Percentiles rank a stretch among this genome's conserved stretches.
phyloP scores from a whole-genome alignment of 2,329 filamentous ascomycete genomes.

The Xenoacremonium recifei region DNA sequence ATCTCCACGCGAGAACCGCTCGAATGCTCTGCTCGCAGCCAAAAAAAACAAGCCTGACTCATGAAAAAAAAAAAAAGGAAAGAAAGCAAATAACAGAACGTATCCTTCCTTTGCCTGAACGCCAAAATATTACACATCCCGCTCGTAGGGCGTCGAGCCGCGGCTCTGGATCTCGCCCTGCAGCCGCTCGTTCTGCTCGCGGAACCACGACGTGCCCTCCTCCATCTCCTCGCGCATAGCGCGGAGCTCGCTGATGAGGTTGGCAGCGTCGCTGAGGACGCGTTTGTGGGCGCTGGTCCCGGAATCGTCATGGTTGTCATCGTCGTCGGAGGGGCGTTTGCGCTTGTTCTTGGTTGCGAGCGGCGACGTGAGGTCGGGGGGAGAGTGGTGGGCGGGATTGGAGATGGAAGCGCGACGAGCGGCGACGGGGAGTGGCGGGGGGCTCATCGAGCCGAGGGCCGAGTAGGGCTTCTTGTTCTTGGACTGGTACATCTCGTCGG shows the following conservation, averaged over 20 bases:
- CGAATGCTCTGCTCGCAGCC: neutral
- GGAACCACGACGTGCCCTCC: conserved; percentile 46
- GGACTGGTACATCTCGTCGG: conserved; percentile 43
- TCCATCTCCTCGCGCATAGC: conserved; percentile 45
- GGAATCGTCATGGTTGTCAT: conserved; percentile 12
- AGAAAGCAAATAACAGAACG: conserved; percentile 5
- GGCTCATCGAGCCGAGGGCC: conserved; percentile 31
- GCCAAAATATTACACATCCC: conserved; percentile 22
- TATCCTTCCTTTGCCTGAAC: conserved; percentile 1
- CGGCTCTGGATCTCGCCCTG: conserved; percentile 35
- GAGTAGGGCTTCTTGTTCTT: conserved; percentile 40
- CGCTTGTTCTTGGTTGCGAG: conserved; percentile 28
- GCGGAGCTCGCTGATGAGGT: conserved; percentile 39
- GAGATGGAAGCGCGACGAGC: conserved; percentile 24
- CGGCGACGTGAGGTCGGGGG: conserved; percentile 5
- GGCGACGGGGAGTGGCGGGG: conserved; percentile 10
- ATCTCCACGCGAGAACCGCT: conserved; percentile 15
- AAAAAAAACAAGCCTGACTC: neutral
- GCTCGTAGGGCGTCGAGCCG: conserved; percentile 34
- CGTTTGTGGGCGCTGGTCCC: conserved; percentile 34
- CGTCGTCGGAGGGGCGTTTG: conserved; percentile 30
- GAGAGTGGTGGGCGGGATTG: conserved; percentile 9
- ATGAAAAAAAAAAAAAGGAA: neutral
- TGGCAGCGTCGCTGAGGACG: conserved; percentile 42
- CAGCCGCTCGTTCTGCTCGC: conserved; percentile 42